Conservation (phyloP, 78 protist species). For the Protostelium mycophagum region DNA sequence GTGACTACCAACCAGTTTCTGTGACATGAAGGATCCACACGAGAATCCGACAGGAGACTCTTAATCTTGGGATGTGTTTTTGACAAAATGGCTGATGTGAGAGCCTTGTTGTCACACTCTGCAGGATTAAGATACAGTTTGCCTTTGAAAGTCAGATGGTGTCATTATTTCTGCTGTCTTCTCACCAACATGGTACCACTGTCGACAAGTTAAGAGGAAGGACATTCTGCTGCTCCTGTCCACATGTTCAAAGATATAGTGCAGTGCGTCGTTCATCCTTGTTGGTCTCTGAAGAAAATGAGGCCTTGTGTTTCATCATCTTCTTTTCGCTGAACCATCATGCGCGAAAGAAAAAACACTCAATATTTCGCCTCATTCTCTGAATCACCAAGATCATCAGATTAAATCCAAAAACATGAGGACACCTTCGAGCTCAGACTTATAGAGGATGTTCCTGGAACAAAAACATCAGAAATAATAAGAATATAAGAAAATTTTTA, state of each 20-base stretch:
- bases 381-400: too few relatives aligned
- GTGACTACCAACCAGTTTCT: neutral
- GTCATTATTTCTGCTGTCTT: neutral
- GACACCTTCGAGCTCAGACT: too few relatives aligned
- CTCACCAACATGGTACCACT: neutral
- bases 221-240: neutral
- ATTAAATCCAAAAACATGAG: too few relatives aligned
- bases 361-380: too few relatives aligned
- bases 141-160: neutral
- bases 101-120: too few relatives aligned
- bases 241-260: neutral
- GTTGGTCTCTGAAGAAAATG: neutral
- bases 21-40: neutral
- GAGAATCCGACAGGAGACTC: neutral
- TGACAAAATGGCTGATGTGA: too few relatives aligned
- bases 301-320: neutral
- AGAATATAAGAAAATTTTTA: too few relatives aligned
- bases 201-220: neutral
- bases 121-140: neutral
- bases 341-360: too few relatives aligned
- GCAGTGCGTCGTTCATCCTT: neutral
- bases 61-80: neutral
- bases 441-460: too few relatives aligned
- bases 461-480: too few relatives aligned
- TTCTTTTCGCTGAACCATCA: too few relatives aligned